phyloP scores from a whole-genome alignment of 2,329 filamentous ascomycete genomes.

The Sordariomycetes sp. region DNA sequence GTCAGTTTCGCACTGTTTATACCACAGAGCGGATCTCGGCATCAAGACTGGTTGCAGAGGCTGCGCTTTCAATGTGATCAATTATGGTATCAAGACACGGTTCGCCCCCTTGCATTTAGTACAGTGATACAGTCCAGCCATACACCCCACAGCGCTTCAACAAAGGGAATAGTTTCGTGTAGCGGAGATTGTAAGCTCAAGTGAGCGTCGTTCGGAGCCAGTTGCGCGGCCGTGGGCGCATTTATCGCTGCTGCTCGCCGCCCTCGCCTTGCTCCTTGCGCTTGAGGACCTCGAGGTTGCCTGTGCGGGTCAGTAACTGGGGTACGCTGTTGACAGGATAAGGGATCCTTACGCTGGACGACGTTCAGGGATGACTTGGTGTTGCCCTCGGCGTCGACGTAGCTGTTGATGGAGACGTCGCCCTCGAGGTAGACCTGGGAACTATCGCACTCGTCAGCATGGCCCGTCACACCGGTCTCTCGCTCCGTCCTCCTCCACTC shows the following conservation, averaged over 20 bases:
- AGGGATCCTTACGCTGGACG: constrained; percentile 61
- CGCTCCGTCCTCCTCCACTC: background rate
- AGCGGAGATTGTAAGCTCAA: constrained; percentile 2
- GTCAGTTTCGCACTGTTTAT: no score
- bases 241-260: no score
- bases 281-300: constrained; percentile 35
- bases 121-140: no score
- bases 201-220: no score
- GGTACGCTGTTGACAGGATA: background rate
- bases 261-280: no score
- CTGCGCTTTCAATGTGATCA: background rate
- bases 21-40: no score
- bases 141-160: no score
- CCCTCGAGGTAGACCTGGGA: constrained; percentile 77
- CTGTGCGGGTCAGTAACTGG: constrained; percentile 13
- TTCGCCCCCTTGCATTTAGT: background rate
- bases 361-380: constrained; percentile 57
- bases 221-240: no score
- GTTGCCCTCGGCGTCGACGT: constrained; percentile 63
- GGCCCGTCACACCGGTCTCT: background rate
- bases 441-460: constrained; percentile 33
- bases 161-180: background rate
- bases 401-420: constrained; percentile 61
- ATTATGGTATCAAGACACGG: constrained; percentile 3
- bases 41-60: background rate